phyloP scores from a whole-genome alignment of 768 basidiomycete species.

The Tephrocybe sp. region DNA sequence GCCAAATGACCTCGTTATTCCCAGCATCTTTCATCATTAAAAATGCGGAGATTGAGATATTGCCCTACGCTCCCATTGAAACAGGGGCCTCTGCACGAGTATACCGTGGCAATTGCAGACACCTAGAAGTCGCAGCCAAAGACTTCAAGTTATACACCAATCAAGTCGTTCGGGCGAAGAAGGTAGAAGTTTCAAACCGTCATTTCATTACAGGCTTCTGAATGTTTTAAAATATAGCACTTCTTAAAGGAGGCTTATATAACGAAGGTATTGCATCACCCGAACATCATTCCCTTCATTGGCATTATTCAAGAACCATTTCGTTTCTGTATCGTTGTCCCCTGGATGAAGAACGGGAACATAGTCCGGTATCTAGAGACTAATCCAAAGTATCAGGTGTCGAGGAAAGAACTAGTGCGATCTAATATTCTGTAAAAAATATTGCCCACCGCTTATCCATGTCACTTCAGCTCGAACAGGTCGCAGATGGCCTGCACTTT shows the following conservation, averaged over 20 bases:
- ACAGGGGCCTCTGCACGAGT: conserved; percentile 16
- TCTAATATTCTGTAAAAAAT: neutral
- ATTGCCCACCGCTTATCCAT: neutral
- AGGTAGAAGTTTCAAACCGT: conserved; percentile 2
- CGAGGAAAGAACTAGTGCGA: conserved; percentile 14
- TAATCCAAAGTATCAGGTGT: neutral
- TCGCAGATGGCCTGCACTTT: conserved; percentile 25
- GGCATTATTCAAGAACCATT: conserved; percentile 17
- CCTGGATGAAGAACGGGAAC: conserved; percentile 29
- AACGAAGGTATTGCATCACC: conserved; percentile 18
- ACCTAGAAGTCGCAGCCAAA: conserved; percentile 17
- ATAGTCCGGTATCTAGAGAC: conserved; percentile 15
- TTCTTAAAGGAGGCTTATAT: conserved; percentile 21
- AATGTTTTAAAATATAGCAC: conserved; percentile 7
- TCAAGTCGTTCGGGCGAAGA: conserved; percentile 3
- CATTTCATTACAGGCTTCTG: neutral
- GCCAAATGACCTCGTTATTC: conserved; percentile 4
- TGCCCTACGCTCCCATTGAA: neutral
- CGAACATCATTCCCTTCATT: conserved; percentile 21
- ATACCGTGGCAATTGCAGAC: conserved; percentile 11
- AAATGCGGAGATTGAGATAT: neutral
- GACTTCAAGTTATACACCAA: conserved; percentile 11
- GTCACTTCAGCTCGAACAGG: conserved; percentile 20
- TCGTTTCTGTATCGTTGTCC: conserved; percentile 21
- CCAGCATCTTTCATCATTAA: conserved; percentile 4